Percentiles rank a stretch among this genome's conserved stretches.
Evolutionary conservation across 345 rosid species (phyloP).

Genomic region (Melaleuca quinquenervia): DNA sequence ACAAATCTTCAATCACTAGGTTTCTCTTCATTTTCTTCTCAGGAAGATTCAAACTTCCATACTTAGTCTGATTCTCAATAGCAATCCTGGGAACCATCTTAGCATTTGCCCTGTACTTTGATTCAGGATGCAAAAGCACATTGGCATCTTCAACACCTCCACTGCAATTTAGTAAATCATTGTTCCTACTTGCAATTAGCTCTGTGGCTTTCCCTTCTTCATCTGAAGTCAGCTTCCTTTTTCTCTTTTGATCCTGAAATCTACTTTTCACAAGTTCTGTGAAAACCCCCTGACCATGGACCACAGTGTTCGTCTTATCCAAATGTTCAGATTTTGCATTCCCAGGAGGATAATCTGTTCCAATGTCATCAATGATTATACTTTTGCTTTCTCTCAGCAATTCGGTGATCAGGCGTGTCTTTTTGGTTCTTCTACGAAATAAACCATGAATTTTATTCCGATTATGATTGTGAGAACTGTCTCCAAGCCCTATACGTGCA

Average conservation of each 20-base stretch:
- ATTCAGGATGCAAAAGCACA: not conserved
- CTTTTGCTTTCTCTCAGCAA: not conserved
- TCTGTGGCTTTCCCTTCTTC: not conserved
- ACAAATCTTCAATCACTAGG: not conserved
- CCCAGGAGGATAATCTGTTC: not conserved
- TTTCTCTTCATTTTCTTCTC: not conserved
- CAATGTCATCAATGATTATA: not conserved
- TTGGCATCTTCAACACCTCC: not conserved
- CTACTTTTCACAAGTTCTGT: not conserved
- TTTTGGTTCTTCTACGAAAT: not conserved
- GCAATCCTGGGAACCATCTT: not conserved
- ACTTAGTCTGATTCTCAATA: not conserved
- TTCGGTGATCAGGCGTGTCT: not conserved
- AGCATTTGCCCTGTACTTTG: not conserved
- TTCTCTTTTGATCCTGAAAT: not conserved
- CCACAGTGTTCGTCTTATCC: not conserved
- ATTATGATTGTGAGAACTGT: not conserved
- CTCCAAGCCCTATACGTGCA: not conserved
- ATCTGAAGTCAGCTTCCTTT: not conserved
- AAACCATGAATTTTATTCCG: not conserved
- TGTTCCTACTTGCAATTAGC: not conserved
- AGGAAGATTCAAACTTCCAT: not conserved
- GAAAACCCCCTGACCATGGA: not conserved
- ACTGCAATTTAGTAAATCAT: not conserved
- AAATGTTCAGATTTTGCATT: not conserved